phyloP scores from a whole-genome alignment of 192 early-diverging fungal species.

The Entomortierella chlamydospora region DNA sequence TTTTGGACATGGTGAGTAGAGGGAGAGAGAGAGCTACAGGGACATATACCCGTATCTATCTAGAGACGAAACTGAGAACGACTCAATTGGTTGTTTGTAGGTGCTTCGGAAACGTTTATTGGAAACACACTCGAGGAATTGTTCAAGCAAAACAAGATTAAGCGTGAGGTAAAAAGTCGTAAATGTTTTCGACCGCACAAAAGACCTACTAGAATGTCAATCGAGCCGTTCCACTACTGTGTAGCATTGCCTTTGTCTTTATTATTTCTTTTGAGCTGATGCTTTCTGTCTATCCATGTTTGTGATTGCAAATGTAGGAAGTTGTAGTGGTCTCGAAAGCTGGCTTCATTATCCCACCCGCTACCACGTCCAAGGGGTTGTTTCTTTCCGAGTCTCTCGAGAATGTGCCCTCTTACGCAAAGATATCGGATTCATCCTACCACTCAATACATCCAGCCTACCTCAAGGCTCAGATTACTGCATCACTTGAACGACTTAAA shows the following conservation, averaged over 20 bases:
- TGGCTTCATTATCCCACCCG: slow-evolving; percentile 55
- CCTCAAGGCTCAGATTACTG: slow-evolving; percentile 66
- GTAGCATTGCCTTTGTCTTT: too few relatives aligned
- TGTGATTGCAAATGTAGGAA: slow-evolving; percentile 39
- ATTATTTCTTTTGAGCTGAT: too few relatives aligned
- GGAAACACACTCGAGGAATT: slow-evolving; percentile 59
- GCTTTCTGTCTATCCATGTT: too few relatives aligned
- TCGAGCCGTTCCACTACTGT: too few relatives aligned
- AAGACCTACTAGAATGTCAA: too few relatives aligned
- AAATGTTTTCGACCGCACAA: too few relatives aligned
- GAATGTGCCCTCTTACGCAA: slow-evolving; percentile 49
- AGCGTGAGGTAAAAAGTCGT: slow-evolving; percentile 58
- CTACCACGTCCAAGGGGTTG: neutral
- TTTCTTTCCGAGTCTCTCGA: neutral
- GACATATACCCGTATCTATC: too few relatives aligned
- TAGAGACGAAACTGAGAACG: too few relatives aligned
- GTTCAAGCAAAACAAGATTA: slow-evolving; percentile 43
- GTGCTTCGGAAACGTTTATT: slow-evolving; percentile 68
- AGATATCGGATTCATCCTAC: slow-evolving; percentile 60
- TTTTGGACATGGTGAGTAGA: slow-evolving; percentile 76
- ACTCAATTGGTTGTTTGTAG: slow-evolving; percentile 31
- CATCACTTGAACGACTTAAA: slow-evolving; percentile 64
- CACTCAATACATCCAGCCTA: slow-evolving; percentile 74
- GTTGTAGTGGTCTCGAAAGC: slow-evolving; percentile 62
- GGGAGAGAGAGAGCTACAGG: too few relatives aligned